Conservation (phyloP, 208 protist genomes). For the Crithidia mellificae region DNA sequence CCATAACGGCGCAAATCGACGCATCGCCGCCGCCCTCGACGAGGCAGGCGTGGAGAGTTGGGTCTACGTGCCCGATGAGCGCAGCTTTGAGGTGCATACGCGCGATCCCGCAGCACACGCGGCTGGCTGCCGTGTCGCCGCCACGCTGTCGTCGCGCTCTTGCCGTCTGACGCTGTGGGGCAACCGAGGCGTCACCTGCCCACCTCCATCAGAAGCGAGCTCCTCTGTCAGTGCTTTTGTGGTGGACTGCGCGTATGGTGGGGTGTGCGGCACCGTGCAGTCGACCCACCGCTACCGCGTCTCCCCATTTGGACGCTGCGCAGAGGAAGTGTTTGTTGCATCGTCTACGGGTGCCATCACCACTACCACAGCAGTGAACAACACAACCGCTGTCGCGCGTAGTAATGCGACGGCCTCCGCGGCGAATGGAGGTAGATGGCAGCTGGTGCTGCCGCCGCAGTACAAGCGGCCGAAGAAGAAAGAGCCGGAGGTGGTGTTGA, state of each 20-base stretch:
- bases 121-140: conserved; percentile 7
- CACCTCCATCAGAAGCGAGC: background rate
- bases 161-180: conserved; percentile 10
- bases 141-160: background rate
- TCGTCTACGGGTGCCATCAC: no score
- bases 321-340: conserved; percentile 34
- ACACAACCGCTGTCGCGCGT: conserved; percentile 39
- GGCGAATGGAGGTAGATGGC: conserved; percentile 1
- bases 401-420: background rate
- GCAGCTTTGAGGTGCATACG: conserved; percentile 21
- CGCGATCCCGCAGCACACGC: conserved; percentile 25
- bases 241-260: conserved; percentile 80
- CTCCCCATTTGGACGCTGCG: conserved; percentile 74
- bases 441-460: conserved; percentile 27
- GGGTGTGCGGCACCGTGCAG: conserved; percentile 35
- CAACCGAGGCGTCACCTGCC: conserved; percentile 4
- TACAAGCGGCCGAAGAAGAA: conserved; percentile 40
- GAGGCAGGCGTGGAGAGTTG: conserved; percentile 1
- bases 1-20: background rate
- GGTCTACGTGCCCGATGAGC: conserved; percentile 16
- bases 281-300: conserved; percentile 48
- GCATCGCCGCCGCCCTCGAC: conserved; percentile 15
- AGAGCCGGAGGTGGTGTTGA: conserved; percentile 23
- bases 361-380: no score
- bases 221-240: conserved; percentile 31